Evolutionary conservation across 495 filamentous ascomycete species (phyloP), one percentile per base, ranked within the genome.

Genomic region (Lasiosphaeria miniovina): DNA sequence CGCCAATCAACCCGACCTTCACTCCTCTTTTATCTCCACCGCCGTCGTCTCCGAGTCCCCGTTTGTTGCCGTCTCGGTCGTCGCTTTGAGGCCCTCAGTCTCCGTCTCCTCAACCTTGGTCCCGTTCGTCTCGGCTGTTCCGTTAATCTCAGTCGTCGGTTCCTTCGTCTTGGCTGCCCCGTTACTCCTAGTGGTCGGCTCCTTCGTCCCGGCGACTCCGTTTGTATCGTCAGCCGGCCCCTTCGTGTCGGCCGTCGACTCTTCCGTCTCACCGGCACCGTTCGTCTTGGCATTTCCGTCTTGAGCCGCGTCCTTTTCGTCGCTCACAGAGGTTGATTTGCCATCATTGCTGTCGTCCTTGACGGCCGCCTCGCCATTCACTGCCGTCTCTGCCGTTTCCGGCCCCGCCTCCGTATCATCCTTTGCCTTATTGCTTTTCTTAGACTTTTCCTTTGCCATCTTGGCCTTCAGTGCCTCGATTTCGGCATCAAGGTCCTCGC

Each of bases 311-410:
- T 24, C 24, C 24, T 24, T 24, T 24, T 24, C 24, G 24, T 24
- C 24, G 24, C 24, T 24, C 24, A 24, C 24, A 24, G 2, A 24
- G 24, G 24, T 24, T 24, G 24, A 24, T 24, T 24, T 24, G 24
- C 24, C 2, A 54, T 72, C 66, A 4, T 66, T 64, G 3, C 48
- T 17, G 15, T 49, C 48, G 43, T 70, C 65, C 9, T 59, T 32
- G 24, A 24, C 24, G 24, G 24, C 24, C 24, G 24, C 24, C 32
- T 58, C 64, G n/a, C 5, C 43, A 0, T 2, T 54, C 0, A 70
- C 57, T 43, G 70, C 61, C 38, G 24, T 24, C 24, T 24, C 24
- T 24, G 24, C 24, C 24, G 24, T 24, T 24, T 24, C 24, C 24
- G 24, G 1, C 24, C 24, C 24, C 24, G 24, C 24, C 24, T 24